phyloP scores from a whole-genome alignment of 2,329 filamentous ascomycete species.

The Colletotrichum sp. region DNA sequence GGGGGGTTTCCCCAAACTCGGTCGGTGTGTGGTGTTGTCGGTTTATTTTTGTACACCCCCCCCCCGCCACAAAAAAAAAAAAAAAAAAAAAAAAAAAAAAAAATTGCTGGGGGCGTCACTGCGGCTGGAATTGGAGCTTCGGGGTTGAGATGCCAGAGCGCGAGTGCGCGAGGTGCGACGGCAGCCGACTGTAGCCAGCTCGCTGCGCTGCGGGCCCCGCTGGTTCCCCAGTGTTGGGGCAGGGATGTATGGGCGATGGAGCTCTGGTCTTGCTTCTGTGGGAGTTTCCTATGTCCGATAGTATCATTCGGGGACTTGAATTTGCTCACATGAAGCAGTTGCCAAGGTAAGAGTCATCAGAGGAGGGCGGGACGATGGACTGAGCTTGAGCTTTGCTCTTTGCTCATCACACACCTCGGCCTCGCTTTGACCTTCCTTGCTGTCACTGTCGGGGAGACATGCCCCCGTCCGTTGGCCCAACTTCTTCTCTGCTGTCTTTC shows the following conservation, averaged over 20 bases:
- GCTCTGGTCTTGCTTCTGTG: not conserved
- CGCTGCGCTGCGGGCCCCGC: not conserved
- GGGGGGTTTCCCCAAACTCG: too few species aligned
- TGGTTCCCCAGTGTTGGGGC: conserved; percentile 1
- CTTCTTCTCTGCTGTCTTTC: not conserved
- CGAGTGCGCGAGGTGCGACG: conserved; percentile 51
- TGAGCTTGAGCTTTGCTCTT: not conserved
- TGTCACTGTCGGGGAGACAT: not conserved
- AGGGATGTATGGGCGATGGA: not conserved
- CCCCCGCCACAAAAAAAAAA: too few species aligned
- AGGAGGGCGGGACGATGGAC: not conserved
- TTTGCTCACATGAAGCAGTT: not conserved
- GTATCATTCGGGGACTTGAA: not conserved
- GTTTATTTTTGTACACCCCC: too few species aligned
- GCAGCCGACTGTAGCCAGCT: conserved; percentile 16
- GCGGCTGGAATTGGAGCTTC: conserved; percentile 38
- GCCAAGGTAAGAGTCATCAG: not conserved
- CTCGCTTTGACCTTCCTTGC: not conserved
- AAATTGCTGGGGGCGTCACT: not conserved
- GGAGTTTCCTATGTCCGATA: not conserved
- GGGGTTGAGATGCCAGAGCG: conserved; percentile 65
- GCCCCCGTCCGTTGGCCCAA: not conserved
- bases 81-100: not conserved
- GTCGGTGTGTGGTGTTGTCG: too few species aligned
- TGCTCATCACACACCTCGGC: not conserved